Conservation (phyloP, 2,329 filamentous ascomycete species). For the Fusarium verrucosum region DNA sequence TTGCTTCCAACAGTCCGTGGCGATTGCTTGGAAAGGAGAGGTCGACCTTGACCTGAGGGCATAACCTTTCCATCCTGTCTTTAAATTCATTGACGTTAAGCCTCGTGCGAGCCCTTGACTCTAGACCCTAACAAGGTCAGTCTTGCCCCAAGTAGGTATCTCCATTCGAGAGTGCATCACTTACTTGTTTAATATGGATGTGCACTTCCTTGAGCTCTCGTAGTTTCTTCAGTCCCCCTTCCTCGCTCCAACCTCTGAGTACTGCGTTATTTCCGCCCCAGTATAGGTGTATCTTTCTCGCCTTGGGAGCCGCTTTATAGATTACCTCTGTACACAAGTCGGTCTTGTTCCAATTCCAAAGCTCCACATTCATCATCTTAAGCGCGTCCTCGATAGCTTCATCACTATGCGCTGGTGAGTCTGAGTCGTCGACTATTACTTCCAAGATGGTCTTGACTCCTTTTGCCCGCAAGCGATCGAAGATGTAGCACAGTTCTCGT, state of each 20-base stretch:
- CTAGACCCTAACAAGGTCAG: neutral
- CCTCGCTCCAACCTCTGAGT: conserved; percentile 12
- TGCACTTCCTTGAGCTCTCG: neutral
- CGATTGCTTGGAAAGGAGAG: neutral
- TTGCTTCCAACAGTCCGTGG: neutral
- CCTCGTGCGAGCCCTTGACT: neutral
- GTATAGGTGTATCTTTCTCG: conserved; percentile 2
- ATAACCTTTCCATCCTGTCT: neutral
- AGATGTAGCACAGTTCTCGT: neutral
- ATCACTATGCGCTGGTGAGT: conserved; percentile 1
- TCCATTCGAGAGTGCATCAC: neutral
- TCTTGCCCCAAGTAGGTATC: fast-evolving
- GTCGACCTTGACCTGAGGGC: neutral
- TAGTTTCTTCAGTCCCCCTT: neutral
- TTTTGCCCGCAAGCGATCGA: neutral
- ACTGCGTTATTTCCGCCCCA: conserved; percentile 16
- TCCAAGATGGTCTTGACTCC: neutral
- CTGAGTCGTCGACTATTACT: conserved; percentile 2
- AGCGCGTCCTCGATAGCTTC: conserved; percentile 16
- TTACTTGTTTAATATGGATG: conserved; percentile 3
- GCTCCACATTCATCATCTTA: neutral
- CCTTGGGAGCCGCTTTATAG: neutral
- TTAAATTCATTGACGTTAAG: neutral
- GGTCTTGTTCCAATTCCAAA: conserved; percentile 19
- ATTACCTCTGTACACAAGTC: conserved; percentile 19